These are phyloP conservation scores for Lecanoromycetidae sp. DNA, from an alignment of 2,329 filamentous ascomycete genomes.

Conservation along the genomic window DNA sequence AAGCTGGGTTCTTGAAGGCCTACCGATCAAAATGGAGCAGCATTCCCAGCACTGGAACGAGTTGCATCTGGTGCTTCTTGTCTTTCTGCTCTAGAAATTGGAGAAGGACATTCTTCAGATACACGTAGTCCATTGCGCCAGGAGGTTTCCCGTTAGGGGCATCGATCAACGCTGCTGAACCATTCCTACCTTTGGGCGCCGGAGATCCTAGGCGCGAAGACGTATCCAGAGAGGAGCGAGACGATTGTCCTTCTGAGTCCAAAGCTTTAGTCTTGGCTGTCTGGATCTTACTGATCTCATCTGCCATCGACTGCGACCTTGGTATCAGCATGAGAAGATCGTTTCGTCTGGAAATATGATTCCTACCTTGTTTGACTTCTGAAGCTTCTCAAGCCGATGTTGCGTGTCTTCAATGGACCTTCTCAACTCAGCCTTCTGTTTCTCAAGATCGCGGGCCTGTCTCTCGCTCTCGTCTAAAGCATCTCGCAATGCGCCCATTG, in stretches of 20 bases:
- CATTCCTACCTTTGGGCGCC: conserved; percentile 27
- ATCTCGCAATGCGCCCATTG: conserved; percentile 65
- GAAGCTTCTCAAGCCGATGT: conserved; percentile 63
- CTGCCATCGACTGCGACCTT: conserved; percentile 39
- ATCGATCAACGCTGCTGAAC: conserved; percentile 18
- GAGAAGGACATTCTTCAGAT: conserved; percentile 53
- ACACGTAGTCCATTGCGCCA: conserved; percentile 45
- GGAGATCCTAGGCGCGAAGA: conserved; percentile 37
- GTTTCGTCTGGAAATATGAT: no score
- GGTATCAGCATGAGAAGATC: conserved; percentile 18
- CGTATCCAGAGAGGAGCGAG: conserved; percentile 48
- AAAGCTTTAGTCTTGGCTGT: conserved; percentile 23
- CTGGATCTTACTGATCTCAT: conserved; percentile 44
- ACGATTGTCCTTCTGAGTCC: conserved; percentile 32
- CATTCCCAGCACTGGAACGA: conserved; percentile 54
- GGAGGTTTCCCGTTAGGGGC: conserved; percentile 26
- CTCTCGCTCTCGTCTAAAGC: conserved; percentile 79
- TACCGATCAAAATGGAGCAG: conserved; percentile 53
- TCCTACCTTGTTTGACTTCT: conserved; percentile 49
- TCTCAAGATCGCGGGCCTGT: conserved; percentile 71
- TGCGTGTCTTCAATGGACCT: conserved; percentile 67
- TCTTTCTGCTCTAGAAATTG: conserved; percentile 56
- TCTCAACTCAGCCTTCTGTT: conserved; percentile 64
- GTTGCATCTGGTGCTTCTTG: conserved; percentile 55
- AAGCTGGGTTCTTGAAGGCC: conserved; percentile 21